Evolutionary conservation across 306 rosid genomes (phyloP).

Genomic region (Sindora glabra): DNA sequence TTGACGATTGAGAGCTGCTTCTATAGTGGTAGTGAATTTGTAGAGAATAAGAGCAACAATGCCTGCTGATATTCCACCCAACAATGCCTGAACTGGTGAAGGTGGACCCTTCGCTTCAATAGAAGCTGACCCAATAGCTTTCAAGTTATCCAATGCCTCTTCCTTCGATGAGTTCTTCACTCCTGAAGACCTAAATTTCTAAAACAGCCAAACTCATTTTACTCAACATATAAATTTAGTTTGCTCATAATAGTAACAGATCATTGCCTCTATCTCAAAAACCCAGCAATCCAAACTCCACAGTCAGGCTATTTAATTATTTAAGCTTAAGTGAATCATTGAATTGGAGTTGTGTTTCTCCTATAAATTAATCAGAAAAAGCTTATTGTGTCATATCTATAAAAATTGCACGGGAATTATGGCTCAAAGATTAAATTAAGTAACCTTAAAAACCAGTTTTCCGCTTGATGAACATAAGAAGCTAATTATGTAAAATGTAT

Average conservation of each 20-base stretch:
- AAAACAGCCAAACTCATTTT: slow-evolving; percentile 26
- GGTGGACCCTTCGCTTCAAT: slow-evolving; percentile 54
- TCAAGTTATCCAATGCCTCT: slow-evolving; percentile 77
- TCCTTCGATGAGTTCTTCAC: slow-evolving; percentile 61
- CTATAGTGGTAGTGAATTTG: slow-evolving; percentile 77
- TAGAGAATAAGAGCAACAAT: slow-evolving; percentile 71
- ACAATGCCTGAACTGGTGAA: slow-evolving; percentile 67
- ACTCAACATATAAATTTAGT: slow-evolving; percentile 13
- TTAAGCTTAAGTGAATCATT: too few species aligned
- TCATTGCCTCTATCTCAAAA: too few species aligned
- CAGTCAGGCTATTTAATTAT: neutral
- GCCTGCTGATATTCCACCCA: slow-evolving; percentile 86
- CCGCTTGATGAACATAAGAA: neutral
- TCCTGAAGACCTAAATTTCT: slow-evolving; percentile 91
- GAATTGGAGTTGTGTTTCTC: too few species aligned
- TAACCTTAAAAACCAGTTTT: too few species aligned
- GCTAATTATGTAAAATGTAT: too few species aligned
- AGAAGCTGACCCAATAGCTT: slow-evolving; percentile 53
- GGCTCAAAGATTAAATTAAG: neutral
- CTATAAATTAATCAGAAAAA: too few species aligned
- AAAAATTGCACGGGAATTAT: neutral
- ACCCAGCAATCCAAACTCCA: too few species aligned
- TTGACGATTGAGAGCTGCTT: slow-evolving; percentile 73
- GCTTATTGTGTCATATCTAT: neutral
- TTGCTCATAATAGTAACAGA: neutral